Evolutionary conservation across 75 land plant species (phyloP).

Genomic region (Selaginella moellendorffii): DNA sequence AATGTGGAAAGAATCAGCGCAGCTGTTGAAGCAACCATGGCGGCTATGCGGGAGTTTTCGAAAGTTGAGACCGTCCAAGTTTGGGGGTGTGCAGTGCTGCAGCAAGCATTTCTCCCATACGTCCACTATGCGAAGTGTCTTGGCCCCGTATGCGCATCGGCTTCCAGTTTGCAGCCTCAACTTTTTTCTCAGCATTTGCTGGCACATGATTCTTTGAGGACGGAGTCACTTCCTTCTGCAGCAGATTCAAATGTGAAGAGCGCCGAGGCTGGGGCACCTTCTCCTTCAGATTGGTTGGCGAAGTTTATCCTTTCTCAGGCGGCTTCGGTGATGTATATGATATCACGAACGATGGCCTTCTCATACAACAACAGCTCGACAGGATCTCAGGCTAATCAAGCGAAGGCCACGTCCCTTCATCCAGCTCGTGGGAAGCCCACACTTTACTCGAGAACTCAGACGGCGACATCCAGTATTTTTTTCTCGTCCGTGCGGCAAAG

Average conservation of each 20-base stretch:
- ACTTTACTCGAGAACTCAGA: background rate
- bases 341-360: background rate
- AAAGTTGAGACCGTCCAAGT: slow-evolving; percentile 18
- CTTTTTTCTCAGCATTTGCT: background rate
- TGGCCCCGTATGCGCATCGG: background rate
- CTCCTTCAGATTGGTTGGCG: background rate
- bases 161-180: background rate
- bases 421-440: background rate
- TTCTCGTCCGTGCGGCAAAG: slow-evolving; percentile 10
- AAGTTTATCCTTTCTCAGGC: slow-evolving; percentile 2
- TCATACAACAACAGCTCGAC: background rate
- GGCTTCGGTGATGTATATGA: background rate
- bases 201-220: background rate
- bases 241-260: background rate
- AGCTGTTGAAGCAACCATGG: slow-evolving; percentile 15
- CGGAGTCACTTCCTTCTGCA: background rate
- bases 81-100: slow-evolving; percentile 21
- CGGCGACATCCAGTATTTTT: background rate
- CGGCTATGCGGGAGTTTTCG: slow-evolving; percentile 17
- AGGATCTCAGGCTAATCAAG: background rate
- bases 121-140: slow-evolving; percentile 13
- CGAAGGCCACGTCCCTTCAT: background rate
- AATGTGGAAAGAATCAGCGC: slow-evolving; percentile 5
- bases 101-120: slow-evolving; percentile 17
- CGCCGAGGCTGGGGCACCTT: background rate